phyloP scores from a whole-genome alignment of 805 yeast genomes.

The Cyberlindnera bimundalis region DNA sequence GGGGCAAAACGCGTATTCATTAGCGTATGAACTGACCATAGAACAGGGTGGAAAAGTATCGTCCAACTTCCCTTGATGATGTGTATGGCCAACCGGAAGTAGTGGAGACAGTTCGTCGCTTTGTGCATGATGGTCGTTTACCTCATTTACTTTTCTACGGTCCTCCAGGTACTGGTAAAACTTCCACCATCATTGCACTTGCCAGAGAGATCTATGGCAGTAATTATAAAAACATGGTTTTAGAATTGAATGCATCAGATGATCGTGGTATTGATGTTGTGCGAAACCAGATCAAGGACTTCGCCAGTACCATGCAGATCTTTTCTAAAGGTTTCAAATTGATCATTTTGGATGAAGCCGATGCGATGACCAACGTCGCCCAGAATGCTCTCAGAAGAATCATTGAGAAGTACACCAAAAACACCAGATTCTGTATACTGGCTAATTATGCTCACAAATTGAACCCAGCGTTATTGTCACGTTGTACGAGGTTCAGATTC shows the following conservation, averaged over 20 bases:
- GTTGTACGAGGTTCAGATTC: slow-evolving; percentile 95
- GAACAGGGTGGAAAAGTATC: slow-evolving; percentile 93
- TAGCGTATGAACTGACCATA: no score
- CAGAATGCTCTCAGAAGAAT: slow-evolving; percentile 75
- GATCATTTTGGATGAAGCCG: slow-evolving; percentile 94
- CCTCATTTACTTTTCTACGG: slow-evolving; percentile 95
- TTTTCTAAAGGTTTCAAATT: slow-evolving; percentile 83
- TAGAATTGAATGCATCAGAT: slow-evolving; percentile 94
- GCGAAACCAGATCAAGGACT: slow-evolving; percentile 94
- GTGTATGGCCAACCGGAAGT: slow-evolving; percentile 90
- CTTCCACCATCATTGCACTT: slow-evolving; percentile 82
- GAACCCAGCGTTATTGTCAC: slow-evolving; percentile 89
- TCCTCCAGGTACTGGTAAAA: slow-evolving; percentile 93
- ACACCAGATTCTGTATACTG: slow-evolving; percentile 91
- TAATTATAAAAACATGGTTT: slow-evolving; percentile 78
- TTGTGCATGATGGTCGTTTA: slow-evolving; percentile 75
- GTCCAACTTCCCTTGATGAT: slow-evolving; percentile 81
- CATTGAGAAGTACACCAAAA: slow-evolving; percentile 89
- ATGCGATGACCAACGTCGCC: slow-evolving; percentile 87
- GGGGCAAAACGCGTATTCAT: neutral
- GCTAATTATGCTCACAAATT: slow-evolving; percentile 95
- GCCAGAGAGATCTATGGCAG: slow-evolving; percentile 87
- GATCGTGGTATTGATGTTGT: slow-evolving; percentile 98
- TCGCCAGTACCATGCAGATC: slow-evolving; percentile 94
- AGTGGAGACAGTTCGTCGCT: slow-evolving; percentile 78